Base-by-base conservation (phyloP, 495 filamentous ascomycete species). In the Cenococcum geophilum region DNA sequence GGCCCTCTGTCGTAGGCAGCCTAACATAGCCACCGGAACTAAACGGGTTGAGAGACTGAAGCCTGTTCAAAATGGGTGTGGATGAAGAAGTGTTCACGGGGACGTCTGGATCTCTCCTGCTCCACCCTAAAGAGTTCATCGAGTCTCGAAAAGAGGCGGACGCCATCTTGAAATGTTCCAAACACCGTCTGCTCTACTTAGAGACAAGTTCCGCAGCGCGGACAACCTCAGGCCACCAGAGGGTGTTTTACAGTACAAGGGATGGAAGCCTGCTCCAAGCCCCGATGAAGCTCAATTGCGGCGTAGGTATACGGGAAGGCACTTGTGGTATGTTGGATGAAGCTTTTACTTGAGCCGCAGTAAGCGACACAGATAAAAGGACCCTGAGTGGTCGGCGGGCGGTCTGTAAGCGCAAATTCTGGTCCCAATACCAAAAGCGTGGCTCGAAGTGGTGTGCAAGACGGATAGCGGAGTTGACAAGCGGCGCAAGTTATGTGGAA, bases 41-140 rank as follows among this genome's bases (percentile, higher is more conserved):
- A 72, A 97, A 97, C 4, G 92, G 93, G 70, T 98, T 98, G 60
- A 91, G 74, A 16, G 86, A 89, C 74, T 90, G 85, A 65, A 98
- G 77, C 65, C 85, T 88, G 40, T 88, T 89, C 37, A 96, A 71
- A 23, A 97, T 79, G 21, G 91, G 83, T 58, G 83, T 85, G 61
- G 84, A 80, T 57, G 84, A 79, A 55, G 85, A 76, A 47, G 91
- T 96, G 74, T 82, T 88, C 62, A 86, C 88, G 57, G 91, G 88
- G 32, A 87, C 71, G 68, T 95, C 89, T 56, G 82, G 77, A 48
- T 93, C 89, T 68, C 93, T 84, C 55, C 93, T 87, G 68, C 90
- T 87, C 93, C 93, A 98, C 25, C 93, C 93, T 62, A 98, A 76
- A 36, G 89, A 91, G 77, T 91, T 96, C 82, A 97, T 89, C 22